Base-by-base conservation (phyloP, 1,284 basidiomycete species). In the Cutaneotrichosporon spelunceum region DNA sequence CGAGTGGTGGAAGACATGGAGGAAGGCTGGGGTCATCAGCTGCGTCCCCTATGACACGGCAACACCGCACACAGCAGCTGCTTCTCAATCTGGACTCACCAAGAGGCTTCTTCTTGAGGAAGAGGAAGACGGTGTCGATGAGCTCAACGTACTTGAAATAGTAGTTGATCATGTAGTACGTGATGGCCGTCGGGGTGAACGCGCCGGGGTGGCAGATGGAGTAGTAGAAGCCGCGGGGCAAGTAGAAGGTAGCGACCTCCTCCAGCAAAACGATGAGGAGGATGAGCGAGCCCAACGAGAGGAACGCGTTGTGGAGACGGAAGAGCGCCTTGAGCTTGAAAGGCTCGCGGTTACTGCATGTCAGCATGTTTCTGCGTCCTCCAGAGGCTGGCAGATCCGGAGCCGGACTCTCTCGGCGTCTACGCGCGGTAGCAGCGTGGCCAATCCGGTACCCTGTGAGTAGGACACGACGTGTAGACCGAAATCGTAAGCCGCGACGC, bases 91-190 rank as follows among this genome's bases (percentile, higher is more conserved):
- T 39, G 11, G 23, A 80, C 86, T 66, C 73, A 93, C 92, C 89
- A 58, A 98, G 84, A 29, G 92, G 91, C 81, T 98, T 97, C 85
- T 97, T 97, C 86, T 97, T 98, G 72, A 95, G 82, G n/a, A 91
- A 91, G 69, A 99, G 87, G 85, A 98, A 98, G 67, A 96, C 85
- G 7, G 95, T 97, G 83, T 98, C 95, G 65, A 95, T 78, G 62
- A 97, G 86, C 81, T 98, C 94, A 66, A 93, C 80, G 76, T 93
- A 93, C 79, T 95, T 93, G 86, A 95, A 91, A 80, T 88, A 92
- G 83, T 98, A 99, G 84, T 98, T 99, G 83, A 98, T 85, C 83
- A 98, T 93, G 83, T 98, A 98, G 82, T 91, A 96, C 72, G 91
- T 88, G 78, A 93, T 88, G 75, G 93, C 83, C 74, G 84, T 85